Percentiles rank a stretch among this genome's conserved stretches.
Conservation (phyloP, 495 filamentous ascomycete genomes). For the Pyrenula massariospora region DNA sequence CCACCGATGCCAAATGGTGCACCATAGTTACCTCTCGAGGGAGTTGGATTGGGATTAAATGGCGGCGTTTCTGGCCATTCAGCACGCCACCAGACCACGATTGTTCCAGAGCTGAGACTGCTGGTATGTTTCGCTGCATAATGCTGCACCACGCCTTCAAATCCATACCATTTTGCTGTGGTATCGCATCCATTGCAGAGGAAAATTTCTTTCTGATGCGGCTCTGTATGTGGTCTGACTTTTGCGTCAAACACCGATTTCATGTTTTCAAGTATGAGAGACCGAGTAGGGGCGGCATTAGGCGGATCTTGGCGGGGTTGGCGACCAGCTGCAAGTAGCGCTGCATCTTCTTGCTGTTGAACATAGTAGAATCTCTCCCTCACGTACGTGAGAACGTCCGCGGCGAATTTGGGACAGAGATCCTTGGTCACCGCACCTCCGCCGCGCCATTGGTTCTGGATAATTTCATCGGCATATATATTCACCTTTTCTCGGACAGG, state of each 20-base stretch:
- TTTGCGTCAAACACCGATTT: constrained; percentile 73
- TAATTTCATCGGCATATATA: constrained; percentile 51
- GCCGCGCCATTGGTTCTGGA: constrained; percentile 43
- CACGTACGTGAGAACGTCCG: constrained; percentile 50
- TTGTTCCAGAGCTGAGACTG: constrained; percentile 50
- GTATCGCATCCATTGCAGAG: constrained; percentile 57
- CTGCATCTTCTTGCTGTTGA: constrained; percentile 34
- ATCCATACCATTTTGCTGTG: constrained; percentile 51
- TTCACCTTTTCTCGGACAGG: constrained; percentile 48
- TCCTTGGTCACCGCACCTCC: constrained; percentile 44
- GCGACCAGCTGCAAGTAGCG: constrained; percentile 28
- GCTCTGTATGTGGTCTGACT: constrained; percentile 52
- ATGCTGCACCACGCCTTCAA: constrained; percentile 70
- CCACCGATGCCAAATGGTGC: background rate
- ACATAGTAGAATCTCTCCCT: constrained; percentile 50
- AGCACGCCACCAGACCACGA: constrained; percentile 63
- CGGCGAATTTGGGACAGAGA: constrained; percentile 51
- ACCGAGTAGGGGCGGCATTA: constrained; percentile 40
- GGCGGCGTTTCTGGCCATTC: constrained; percentile 69
- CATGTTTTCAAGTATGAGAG: constrained; percentile 70
- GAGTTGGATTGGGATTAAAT: constrained; percentile 46
- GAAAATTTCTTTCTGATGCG: constrained; percentile 55
- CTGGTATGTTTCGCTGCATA: constrained; percentile 70
- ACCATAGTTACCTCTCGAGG: constrained; percentile 14
- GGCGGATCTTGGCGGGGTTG: constrained; percentile 28